Evolutionary conservation across 257 asterid species (phyloP), one percentile per base, ranked within the genome.

Genomic region (Solanum tarijense): DNA sequence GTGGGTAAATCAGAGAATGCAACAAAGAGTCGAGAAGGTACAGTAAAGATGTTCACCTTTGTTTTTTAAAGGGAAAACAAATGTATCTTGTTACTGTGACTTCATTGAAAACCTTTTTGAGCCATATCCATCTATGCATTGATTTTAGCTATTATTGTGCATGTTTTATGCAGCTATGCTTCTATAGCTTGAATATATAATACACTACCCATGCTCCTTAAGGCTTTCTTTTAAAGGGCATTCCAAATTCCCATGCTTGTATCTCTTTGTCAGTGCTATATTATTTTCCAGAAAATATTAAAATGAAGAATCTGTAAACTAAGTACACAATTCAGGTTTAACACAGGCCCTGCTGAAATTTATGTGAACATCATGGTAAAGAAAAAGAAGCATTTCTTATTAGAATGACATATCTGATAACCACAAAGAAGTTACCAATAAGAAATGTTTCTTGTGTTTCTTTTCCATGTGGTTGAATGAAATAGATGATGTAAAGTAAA

Each of bases 1-100:
- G 86, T 83, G 38, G 90, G 87, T 25, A 88, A 73, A 27, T 55
- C 9, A n/a, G 87, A 12, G 27, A 39, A 88, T 88, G 73, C 58
- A 87, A 60, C 82, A 73, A 48, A 73, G 6, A 86, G 32, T 85
- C 87, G 90, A 86, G 58, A 73, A 87, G 96, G 96, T 93, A 90
- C 32, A 71, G 5, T 27, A 60, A 88, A 60, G 9, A 74, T 25
- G 76, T 52, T 74, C 36, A 27, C 39, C 14, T 55, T 58, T 78
- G 46, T 68, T 86, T 41, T 29, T 13, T 55, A 2, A 60, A 3
- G 75, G 48, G 84, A 38, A 76, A 76, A 39, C 60, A 76, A 39
- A 21, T 4, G 0, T 38, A 76, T 76, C 69, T 10, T 20, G 38
- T 82, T 48, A 29, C 69, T 12, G 27, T 29, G 69, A 31, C 18